Evolutionary conservation across 2,329 filamentous ascomycete species (phyloP).

Genomic region (Diaporthe nobilis): DNA sequence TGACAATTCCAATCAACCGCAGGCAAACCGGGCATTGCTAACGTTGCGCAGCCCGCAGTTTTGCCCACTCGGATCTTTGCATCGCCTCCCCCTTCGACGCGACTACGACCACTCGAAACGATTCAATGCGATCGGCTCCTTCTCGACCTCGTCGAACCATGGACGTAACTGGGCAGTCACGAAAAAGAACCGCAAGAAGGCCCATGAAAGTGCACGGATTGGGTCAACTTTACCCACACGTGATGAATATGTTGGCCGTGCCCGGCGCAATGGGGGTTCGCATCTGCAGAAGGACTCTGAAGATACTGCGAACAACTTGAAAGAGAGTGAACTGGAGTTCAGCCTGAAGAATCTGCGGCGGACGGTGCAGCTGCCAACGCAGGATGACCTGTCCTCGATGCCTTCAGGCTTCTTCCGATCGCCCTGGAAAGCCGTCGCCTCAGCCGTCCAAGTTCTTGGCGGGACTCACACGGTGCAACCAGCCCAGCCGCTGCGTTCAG

Average conservation of each 20-base stretch:
- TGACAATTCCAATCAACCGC: background rate
- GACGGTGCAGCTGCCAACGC: background rate
- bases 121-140: background rate
- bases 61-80: background rate
- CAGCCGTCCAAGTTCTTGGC: background rate
- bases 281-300: background rate
- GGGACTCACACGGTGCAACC: background rate
- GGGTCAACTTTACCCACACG: background rate
- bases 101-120: background rate
- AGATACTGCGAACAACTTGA: background rate
- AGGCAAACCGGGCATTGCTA: conserved; percentile 15
- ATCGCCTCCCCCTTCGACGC: background rate
- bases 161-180: no score
- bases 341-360: background rate
- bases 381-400: background rate
- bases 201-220: no score
- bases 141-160: background rate
- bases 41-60: background rate
- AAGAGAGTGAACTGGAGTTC: background rate
- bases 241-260: background rate
- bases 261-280: background rate
- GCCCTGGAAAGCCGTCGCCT: background rate
- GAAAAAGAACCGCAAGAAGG: background rate
- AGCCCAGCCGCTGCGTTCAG: background rate
- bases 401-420: background rate